Percentiles rank a stretch among this genome's conserved stretches.
These are phyloP conservation scores for Ananas comosus DNA, from an alignment of 176 grass and related monocot genomes.

Conservation along the genomic window DNA sequence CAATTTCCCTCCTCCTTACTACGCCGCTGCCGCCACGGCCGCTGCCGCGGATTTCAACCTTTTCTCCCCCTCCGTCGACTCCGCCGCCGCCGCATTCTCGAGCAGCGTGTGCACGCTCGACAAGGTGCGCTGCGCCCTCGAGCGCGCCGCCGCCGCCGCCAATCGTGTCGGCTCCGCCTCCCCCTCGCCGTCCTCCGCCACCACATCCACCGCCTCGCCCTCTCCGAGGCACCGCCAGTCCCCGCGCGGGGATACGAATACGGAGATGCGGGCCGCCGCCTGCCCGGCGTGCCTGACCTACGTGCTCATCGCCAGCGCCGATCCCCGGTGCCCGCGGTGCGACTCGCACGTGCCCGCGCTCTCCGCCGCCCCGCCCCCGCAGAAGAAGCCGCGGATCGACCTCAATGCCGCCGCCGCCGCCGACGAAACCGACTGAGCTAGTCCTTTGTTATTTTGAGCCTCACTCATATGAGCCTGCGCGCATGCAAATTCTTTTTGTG, in stretches of 20 bases:
- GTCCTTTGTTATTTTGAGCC: too few relatives aligned
- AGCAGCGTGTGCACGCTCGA: conserved; percentile 42
- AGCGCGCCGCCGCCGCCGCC: conserved; percentile 20
- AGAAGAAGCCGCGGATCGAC: neutral
- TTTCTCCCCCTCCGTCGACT: neutral
- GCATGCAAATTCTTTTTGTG: too few relatives aligned
- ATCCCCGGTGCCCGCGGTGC: conserved; percentile 59
- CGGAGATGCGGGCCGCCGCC: conserved; percentile 27
- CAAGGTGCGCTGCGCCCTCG: conserved; percentile 42
- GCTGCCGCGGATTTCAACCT: conserved; percentile 34
- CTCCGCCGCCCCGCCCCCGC: neutral
- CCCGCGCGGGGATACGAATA: neutral
- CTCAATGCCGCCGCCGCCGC: neutral
- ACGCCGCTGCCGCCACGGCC: neutral
- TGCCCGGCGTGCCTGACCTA: conserved; percentile 64
- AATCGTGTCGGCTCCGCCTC: neutral
- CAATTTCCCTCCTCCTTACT: neutral
- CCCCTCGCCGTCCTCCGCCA: conserved; percentile 3
- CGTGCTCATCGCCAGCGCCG: conserved; percentile 38
- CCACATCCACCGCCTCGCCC: conserved; percentile 18
- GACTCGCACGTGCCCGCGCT: conserved; percentile 33
- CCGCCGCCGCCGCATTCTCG: neutral
- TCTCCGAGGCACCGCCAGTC: conserved; percentile 28
- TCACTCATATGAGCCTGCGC: too few relatives aligned
- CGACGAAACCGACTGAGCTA: neutral